Evolutionary conservation across 495 filamentous ascomycete genomes (phyloP).

Genomic region (Arthonia radiata): DNA sequence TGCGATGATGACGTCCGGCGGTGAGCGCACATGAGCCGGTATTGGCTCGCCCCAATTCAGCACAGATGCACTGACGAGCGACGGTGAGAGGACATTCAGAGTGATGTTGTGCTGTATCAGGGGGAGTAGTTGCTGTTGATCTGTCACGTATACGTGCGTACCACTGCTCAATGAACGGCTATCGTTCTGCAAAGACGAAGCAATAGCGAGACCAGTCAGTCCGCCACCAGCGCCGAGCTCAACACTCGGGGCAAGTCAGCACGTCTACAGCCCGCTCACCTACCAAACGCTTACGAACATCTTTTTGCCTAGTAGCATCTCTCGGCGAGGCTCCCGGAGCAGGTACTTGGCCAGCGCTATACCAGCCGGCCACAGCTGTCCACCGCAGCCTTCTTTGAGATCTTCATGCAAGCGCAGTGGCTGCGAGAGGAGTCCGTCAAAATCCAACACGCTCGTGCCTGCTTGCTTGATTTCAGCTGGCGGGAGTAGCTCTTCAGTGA

Average conservation of each 20-base stretch:
- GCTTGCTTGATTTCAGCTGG: too few species aligned
- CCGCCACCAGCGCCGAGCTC: slow-evolving; percentile 86
- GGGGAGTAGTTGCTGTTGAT: slow-evolving; percentile 58
- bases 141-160: slow-evolving; percentile 45
- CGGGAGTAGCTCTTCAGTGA: too few species aligned
- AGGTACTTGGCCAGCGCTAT: slow-evolving; percentile 69
- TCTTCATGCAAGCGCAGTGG: slow-evolving; percentile 66
- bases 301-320: slow-evolving; percentile 31
- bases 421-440: slow-evolving; percentile 42
- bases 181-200: too few species aligned
- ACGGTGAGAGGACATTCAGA: slow-evolving; percentile 43
- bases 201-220: slow-evolving; percentile 48
- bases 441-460: slow-evolving; percentile 34
- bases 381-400: slow-evolving; percentile 65
- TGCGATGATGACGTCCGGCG: slow-evolving; percentile 62
- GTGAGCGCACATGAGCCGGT: slow-evolving; percentile 15
- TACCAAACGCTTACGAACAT: slow-evolving; percentile 34
- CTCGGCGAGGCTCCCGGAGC: slow-evolving; percentile 33
- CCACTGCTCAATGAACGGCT: too few species aligned
- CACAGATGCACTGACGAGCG: slow-evolving; percentile 28
- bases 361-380: slow-evolving; percentile 82
- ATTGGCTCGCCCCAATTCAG: slow-evolving; percentile 40
- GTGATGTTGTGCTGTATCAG: slow-evolving; percentile 66
- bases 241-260: slow-evolving; percentile 27
- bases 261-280: slow-evolving; percentile 1